Evolutionary conservation across 768 basidiomycete species (phyloP).

Genomic region (Cystofilobasidium ferigula): DNA sequence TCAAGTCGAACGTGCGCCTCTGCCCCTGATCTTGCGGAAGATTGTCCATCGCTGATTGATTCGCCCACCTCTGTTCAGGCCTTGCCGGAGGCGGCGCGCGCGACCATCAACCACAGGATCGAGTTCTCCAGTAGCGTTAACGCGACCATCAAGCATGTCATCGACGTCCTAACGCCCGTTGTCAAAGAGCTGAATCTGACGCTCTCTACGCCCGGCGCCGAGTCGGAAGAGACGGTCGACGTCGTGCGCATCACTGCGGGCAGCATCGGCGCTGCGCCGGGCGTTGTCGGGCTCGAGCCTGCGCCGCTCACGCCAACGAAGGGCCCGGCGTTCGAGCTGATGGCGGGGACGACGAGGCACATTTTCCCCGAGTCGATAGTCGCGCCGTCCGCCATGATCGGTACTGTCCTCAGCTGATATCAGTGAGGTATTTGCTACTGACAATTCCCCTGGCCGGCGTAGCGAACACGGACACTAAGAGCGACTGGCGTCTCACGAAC

Average conservation of each 20-base stretch:
- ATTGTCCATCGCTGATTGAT: no score
- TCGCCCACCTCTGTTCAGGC: no score
- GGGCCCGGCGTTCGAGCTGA: conserved; percentile 32
- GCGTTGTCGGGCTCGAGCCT: conserved; percentile 28
- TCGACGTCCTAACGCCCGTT: conserved; percentile 31
- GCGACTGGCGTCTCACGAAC: conserved; percentile 35
- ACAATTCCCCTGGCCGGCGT: neutral
- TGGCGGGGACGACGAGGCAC: conserved; percentile 36
- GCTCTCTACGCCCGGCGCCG: conserved; percentile 27
- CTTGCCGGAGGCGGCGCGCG: conserved; percentile 25
- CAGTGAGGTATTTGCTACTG: neutral
- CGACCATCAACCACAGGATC: conserved; percentile 38
- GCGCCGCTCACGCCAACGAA: conserved; percentile 34
- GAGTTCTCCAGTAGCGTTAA: conserved; percentile 37
- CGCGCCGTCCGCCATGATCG: conserved; percentile 37
- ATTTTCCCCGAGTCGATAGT: conserved; percentile 37
- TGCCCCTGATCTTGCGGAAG: no score
- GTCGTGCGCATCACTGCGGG: conserved; percentile 28
- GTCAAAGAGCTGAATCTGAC: conserved; percentile 33
- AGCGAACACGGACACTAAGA: conserved; percentile 36
- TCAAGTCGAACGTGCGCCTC: conserved; percentile 24
- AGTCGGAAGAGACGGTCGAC: neutral
- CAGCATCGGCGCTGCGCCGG: neutral
- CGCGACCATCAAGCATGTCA: conserved; percentile 33
- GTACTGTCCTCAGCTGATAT: neutral